Evolutionary conservation across 2,329 filamentous ascomycete genomes (phyloP), one percentile per base, ranked within the genome.

Genomic region (Pseudogymnoascus sp.): DNA sequence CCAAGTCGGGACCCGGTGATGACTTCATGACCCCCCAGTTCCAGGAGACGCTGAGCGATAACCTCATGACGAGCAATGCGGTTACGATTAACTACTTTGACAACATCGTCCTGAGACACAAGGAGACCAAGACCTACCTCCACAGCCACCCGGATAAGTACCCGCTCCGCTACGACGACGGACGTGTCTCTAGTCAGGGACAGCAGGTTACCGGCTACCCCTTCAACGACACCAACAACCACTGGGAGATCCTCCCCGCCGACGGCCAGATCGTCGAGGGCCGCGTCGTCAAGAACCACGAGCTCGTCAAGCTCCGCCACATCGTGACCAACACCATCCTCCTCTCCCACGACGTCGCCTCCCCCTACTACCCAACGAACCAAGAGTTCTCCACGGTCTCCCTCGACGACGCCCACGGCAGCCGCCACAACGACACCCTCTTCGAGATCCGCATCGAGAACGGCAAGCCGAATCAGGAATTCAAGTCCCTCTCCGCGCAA

Each of bases 11-110:
- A 36, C 93, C 94, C 47, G 94, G 94, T 60, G 94, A 99, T 72
- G 93, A 97, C 71, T 99, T 99, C 77, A 99, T 99, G 94, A 91
- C 89, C 3, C 94, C 94, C 1, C 91, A 94, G 71, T 99, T 99
- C 79, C 94, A 99, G 77, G 92, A 96, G 77, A 97, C 94, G 1
- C 80, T 99, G 65, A 91, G 89, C 71, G 93, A 99, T 78, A 99
- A 99, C 72, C 77, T 88, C 64, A 94, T 99, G 90, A 84, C 91
- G 63, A 85, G 90, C 66, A 91, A 94, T 69, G 87, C 94, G 14
- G 78, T 96, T 60, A 86, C 86, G 50, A 90, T 99, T 66, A 81
- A 97, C 68, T 99, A 95, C 79, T 93, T 89, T 70, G 94, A 99
- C 72, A 82, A 80, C 60, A 90, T 99, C 69, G 89, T 88, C 47